phyloP scores from a whole-genome alignment of 805 yeast species.

The Hanseniaspora meyeri region DNA sequence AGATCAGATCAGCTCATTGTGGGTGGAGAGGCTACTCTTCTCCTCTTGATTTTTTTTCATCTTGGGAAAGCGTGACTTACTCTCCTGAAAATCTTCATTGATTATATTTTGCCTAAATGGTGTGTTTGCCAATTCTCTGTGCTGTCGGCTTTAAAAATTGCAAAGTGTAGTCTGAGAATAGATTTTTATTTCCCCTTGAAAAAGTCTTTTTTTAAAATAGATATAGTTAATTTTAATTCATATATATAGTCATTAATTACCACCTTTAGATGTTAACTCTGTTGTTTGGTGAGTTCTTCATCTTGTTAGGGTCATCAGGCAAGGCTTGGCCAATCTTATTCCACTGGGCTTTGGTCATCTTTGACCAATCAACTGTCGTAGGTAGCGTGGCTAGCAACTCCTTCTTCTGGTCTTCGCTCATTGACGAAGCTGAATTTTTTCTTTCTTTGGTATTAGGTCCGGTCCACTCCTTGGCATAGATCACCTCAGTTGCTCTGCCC shows the following conservation, averaged over 20 bases:
- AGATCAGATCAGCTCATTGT: too few species aligned
- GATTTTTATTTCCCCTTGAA: too few species aligned
- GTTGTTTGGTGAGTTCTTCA: constrained; percentile 3
- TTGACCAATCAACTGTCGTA: constrained; percentile 1
- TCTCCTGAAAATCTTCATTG: too few species aligned
- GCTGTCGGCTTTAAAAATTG: too few species aligned
- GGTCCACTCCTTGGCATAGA: constrained; percentile 19
- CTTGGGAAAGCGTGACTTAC: too few species aligned
- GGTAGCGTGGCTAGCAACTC: background rate
- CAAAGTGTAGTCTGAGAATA: too few species aligned
- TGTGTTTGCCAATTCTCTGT: too few species aligned
- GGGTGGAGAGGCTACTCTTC: too few species aligned
- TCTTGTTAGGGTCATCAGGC: background rate
- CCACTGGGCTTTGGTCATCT: constrained; percentile 8
- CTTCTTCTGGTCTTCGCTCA: constrained; percentile 3
- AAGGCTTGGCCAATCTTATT: constrained; percentile 1
- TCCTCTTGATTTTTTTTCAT: too few species aligned
- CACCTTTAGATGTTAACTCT: constrained; percentile 2
- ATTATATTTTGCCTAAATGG: too few species aligned
- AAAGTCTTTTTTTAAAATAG: too few species aligned
- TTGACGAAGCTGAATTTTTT: background rate
- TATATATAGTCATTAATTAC: background rate
- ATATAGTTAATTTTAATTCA: background rate
- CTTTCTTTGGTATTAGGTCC: background rate
- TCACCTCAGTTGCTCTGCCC: constrained; percentile 19